phyloP scores from a whole-genome alignment of 2,329 filamentous ascomycete species.

The Fusarium transvaalense region DNA sequence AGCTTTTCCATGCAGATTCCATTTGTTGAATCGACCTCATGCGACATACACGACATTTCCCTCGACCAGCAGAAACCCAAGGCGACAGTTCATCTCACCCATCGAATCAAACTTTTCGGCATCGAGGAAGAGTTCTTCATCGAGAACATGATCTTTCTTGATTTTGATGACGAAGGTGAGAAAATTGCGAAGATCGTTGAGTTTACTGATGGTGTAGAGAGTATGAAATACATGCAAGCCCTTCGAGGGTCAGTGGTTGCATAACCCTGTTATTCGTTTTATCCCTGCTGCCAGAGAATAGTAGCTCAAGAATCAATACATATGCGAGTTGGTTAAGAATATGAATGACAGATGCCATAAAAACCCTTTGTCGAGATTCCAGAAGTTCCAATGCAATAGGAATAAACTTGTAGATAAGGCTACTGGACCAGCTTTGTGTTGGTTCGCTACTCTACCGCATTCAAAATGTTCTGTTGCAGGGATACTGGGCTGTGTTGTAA shows the following conservation, averaged over 20 bases:
- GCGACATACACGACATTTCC: neutral
- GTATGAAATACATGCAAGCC: neutral
- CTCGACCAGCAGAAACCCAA: neutral
- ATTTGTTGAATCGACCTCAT: neutral
- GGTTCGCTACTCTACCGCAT: neutral
- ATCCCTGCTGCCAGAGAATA: too few species aligned
- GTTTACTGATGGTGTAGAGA: slow-evolving; percentile 5
- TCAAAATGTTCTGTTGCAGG: neutral
- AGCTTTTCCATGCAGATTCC: slow-evolving; percentile 1
- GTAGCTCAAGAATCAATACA: neutral
- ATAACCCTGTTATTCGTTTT: neutral
- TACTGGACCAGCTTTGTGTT: neutral
- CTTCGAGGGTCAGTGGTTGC: neutral
- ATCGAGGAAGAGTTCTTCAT: neutral
- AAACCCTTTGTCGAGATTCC: neutral
- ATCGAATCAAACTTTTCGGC: neutral
- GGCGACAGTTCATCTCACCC: slow-evolving; percentile 4
- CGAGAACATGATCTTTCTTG: neutral
- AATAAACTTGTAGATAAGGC: too few species aligned
- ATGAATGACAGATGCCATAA: neutral
- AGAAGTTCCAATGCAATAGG: neutral
- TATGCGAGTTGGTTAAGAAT: neutral
- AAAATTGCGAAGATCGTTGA: slow-evolving; percentile 4
- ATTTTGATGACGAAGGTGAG: neutral
- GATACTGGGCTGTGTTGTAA: neutral